These are phyloP conservation scores for Trametes hirsuta DNA, from an alignment of 1,284 basidiomycete species.

Conservation along the genomic window DNA sequence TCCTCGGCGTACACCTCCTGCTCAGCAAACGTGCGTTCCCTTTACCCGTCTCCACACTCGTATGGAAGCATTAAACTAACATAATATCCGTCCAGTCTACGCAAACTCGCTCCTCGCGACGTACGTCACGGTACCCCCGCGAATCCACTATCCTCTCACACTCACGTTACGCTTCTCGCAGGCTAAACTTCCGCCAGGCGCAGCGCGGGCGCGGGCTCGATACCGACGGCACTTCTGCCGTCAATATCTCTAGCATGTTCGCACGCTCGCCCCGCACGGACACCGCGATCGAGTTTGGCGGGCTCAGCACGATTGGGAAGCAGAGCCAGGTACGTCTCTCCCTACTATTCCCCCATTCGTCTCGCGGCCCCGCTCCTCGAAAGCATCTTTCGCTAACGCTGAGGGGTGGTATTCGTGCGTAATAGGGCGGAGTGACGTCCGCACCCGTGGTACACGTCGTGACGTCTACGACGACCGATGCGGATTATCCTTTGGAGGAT, in stretches of 20 bases:
- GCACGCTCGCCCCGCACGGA: background rate
- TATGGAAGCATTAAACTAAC: too few relatives aligned
- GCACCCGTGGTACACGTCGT: constrained; percentile 17
- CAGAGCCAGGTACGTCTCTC: background rate
- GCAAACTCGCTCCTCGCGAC: constrained; percentile 21
- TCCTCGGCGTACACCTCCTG: constrained; percentile 22
- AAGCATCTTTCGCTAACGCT: background rate
- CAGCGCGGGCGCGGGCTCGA: constrained; percentile 14
- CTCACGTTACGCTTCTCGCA: too few relatives aligned
- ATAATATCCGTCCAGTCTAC: too few relatives aligned
- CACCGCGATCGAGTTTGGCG: background rate
- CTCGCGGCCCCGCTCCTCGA: background rate
- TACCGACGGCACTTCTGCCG: constrained; percentile 3
- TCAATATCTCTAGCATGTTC: background rate
- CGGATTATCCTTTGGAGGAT: background rate
- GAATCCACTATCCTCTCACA: too few relatives aligned
- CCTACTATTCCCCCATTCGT: background rate
- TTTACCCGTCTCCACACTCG: too few relatives aligned
- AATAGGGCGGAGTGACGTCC: background rate
- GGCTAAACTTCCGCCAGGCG: constrained; percentile 13
- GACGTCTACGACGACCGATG: constrained; percentile 14
- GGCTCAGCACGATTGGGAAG: background rate
- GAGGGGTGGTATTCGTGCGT: background rate
- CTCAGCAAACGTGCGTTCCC: too few relatives aligned
- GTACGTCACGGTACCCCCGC: too few relatives aligned